These are phyloP conservation scores for Leccinum insolens DNA, from an alignment of 1,284 basidiomycete genomes.

Conservation along the genomic window DNA sequence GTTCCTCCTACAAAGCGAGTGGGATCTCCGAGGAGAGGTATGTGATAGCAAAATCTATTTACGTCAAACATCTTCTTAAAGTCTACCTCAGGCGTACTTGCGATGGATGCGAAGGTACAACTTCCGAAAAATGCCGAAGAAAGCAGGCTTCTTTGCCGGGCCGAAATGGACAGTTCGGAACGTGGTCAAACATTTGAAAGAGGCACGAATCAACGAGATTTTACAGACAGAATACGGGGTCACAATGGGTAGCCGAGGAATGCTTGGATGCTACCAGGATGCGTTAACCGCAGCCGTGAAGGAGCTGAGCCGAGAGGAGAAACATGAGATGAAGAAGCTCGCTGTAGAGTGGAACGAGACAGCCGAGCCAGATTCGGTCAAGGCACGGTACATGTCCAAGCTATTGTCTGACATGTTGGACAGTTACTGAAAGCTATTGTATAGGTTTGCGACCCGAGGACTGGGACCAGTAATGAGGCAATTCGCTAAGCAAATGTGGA, in stretches of 20 bases:
- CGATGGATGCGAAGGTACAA: neutral
- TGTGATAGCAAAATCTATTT: neutral
- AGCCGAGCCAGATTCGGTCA: neutral
- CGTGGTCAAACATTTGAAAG: neutral
- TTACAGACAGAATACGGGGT: neutral
- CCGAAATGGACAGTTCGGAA: neutral
- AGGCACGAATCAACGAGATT: neutral
- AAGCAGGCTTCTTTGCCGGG: neutral
- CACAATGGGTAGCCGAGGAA: neutral
- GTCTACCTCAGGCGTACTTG: neutral
- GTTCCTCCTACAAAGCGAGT: neutral
- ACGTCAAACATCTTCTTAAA: neutral
- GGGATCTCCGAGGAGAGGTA: neutral
- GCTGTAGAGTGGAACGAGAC: neutral
- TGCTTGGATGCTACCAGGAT: neutral
- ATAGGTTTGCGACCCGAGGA: neutral
- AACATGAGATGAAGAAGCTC: neutral
- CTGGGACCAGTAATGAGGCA: neutral
- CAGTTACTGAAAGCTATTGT: neutral
- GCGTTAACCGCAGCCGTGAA: neutral
- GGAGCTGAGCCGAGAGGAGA: neutral
- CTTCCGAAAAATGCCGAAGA: neutral
- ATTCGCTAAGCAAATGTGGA: neutral
- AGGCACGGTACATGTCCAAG: neutral
- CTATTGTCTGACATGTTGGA: neutral